Evolutionary conservation across 1,284 basidiomycete species (phyloP), one percentile per base, ranked within the genome.

Genomic region (Apiotrichum gracile): DNA sequence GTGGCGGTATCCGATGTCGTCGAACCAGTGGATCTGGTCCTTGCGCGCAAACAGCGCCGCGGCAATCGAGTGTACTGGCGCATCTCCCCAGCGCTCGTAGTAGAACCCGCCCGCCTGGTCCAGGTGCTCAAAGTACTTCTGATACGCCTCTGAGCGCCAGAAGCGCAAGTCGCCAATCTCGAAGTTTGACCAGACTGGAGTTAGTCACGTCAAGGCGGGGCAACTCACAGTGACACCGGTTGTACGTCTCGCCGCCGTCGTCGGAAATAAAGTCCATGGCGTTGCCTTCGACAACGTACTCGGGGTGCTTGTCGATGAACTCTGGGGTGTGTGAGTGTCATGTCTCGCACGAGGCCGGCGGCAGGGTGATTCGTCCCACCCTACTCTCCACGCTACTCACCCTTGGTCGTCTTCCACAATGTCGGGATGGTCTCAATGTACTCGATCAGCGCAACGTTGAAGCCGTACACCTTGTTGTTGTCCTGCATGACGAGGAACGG

Each of bases 401-500:
- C 81, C 76, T 82, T 85, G 13, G 83, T 82, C 6, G 80, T 76
- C 25, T 78, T 70, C 88, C 88, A 93, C 2, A 92, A 76, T 0
- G 86, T 86, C 4, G 82, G 81, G 59, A 92, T 85, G 16, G 90
- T 92, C 47, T 82, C 80, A 49, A 82, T 79, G 78, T 85, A 89
- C 66, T 92, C 90, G 58, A 82, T 81, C 48, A 91, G 75, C 2
- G 87, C 82, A 37, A 93, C 81, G 0, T 85, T 88, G 69, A 88
- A 92, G 14, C 86, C 84, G 58, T 88, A 88, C 7, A 83, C 73
- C 69, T 90, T 90, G 52, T 85, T 79, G 57, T 84, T 78, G 49
- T 86, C 82, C 75, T 91, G 79, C 91, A 96, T 93, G 61, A 88
- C 75, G 47, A 91, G 73, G 80, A 94, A 93, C 6, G 91, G 91